These are phyloP conservation scores for Gelatoporia subvermispora DNA, from an alignment of 768 basidiomycete genomes.

Conservation along the genomic window DNA sequence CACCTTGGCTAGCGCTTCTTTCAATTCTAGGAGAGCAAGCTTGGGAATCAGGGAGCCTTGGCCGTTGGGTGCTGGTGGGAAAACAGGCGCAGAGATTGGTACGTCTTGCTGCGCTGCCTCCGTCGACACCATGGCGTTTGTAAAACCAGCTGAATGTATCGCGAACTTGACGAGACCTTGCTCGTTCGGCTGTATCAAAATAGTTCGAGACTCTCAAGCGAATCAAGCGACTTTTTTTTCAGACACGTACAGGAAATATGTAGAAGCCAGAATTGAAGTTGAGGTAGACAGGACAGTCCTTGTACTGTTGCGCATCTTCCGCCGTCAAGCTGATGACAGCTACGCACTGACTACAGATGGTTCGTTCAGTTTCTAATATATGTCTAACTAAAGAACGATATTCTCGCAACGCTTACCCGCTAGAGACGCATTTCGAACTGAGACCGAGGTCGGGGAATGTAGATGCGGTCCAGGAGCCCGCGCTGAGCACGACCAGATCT, in stretches of 20 bases:
- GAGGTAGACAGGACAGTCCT: constrained; percentile 61
- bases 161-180: constrained; percentile 73
- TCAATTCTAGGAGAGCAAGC: constrained; percentile 42
- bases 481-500: constrained; percentile 61
- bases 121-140: constrained; percentile 26
- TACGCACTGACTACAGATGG: constrained; percentile 60
- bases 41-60: constrained; percentile 55
- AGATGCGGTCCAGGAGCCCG: constrained; percentile 85
- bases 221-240: not conserved
- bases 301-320: constrained; percentile 63
- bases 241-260: constrained; percentile 61
- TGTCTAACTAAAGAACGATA: too few species aligned
- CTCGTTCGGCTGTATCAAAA: constrained; percentile 51
- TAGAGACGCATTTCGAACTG: constrained; percentile 56
- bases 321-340: constrained; percentile 69
- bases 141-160: constrained; percentile 73
- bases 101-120: constrained; percentile 25
- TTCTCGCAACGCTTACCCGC: constrained; percentile 53
- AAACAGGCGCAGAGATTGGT: constrained; percentile 71
- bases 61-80: constrained; percentile 59
- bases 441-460: constrained; percentile 59
- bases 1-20: constrained; percentile 46
- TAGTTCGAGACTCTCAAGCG: not conserved
- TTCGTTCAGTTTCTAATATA: too few species aligned
- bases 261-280: constrained; percentile 77